Percentiles rank a stretch among this genome's conserved stretches.
These are phyloP conservation scores for Pluteus cervinus DNA, from an alignment of 768 basidiomycete species.

Conservation along the genomic window DNA sequence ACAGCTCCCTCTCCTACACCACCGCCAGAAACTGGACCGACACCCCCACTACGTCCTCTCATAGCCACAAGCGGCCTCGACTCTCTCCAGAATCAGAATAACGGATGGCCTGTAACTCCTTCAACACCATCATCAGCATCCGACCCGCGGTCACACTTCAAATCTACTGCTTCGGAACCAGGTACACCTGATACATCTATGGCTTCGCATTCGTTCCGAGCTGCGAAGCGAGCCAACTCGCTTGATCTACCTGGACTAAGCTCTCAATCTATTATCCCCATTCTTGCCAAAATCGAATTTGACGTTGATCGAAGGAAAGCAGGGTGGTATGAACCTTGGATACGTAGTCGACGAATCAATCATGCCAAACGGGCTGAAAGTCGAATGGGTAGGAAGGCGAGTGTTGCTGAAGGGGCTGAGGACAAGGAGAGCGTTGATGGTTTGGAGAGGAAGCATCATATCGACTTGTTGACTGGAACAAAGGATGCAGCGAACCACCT, in stretches of 20 bases:
- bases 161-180: slow-evolving; percentile 41
- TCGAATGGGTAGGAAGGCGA: slow-evolving; percentile 19
- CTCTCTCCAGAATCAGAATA: slow-evolving; percentile 26
- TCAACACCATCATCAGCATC: slow-evolving; percentile 52
- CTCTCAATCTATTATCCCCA: slow-evolving; percentile 64
- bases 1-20: slow-evolving; percentile 34
- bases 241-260: slow-evolving; percentile 63
- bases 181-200: slow-evolving; percentile 53
- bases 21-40: slow-evolving; percentile 17
- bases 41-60: slow-evolving; percentile 37
- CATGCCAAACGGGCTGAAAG: slow-evolving; percentile 54
- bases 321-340: slow-evolving; percentile 83
- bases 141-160: slow-evolving; percentile 38
- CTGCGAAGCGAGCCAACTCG: slow-evolving; percentile 35
- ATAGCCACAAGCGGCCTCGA: slow-evolving; percentile 37
- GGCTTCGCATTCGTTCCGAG: slow-evolving; percentile 19
- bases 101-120: slow-evolving; percentile 31
- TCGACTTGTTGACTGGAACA: slow-evolving; percentile 47
- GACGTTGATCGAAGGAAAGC: slow-evolving; percentile 82
- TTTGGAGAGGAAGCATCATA: slow-evolving; percentile 27
- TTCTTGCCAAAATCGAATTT: slow-evolving; percentile 93
- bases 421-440: slow-evolving; percentile 16
- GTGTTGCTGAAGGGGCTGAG: slow-evolving; percentile 12
- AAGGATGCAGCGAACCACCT: slow-evolving; percentile 35
- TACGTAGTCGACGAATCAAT: slow-evolving; percentile 56